Base-by-base conservation (phyloP, 805 yeast genomes). In the Schizosaccharomyces octosporus region DNA sequence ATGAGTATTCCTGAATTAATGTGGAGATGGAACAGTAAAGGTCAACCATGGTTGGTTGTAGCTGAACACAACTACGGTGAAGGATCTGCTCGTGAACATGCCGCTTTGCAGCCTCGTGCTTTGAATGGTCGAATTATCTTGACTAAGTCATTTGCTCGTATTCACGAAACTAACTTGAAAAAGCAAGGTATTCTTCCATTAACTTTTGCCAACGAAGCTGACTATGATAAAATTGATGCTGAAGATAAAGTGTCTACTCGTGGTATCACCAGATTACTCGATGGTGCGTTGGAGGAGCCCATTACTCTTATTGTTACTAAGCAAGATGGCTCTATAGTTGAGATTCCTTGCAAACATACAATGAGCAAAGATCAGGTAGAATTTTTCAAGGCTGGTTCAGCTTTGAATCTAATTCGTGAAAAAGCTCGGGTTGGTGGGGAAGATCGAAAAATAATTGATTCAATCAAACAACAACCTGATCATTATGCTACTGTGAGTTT, bases 61-160 rank as follows among this genome's bases (percentile, higher is more conserved):
- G 98, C 97, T 76, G 97, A 87, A 72, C 97, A 90, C 78, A 90
- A 90, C 80, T 87, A 89, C 71, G 98, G 98, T 81, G 98, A 90
- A 80, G 98, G 98, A 79, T 89, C 97, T 65, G 90, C 97, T 69
- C 87, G 98, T 81, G 98, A 90, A 79, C 98, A 90, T 75, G 98
- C 97, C 73, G 98, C 98, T 69, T 82, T 90, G 74, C 96, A 89
- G 81, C 98, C 98, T 79, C 86, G 98, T 80, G 93, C 77, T 89
- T 81, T 90, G 73, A 97, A 97, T 81, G 97, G 94, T 71, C 87
- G 86, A 73, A 97, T 97, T 69, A 90, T 90, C 77, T 86, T 90
- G 72, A 87, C 96, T 75, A 90, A 87, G 78, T 89, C 97, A 59
- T 93, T 93, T 74, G 97, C 97, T 67, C 87, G 97, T 79, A 93